Conservation (phyloP, 2,329 filamentous ascomycete genomes). For the Alternaria alternata region DNA sequence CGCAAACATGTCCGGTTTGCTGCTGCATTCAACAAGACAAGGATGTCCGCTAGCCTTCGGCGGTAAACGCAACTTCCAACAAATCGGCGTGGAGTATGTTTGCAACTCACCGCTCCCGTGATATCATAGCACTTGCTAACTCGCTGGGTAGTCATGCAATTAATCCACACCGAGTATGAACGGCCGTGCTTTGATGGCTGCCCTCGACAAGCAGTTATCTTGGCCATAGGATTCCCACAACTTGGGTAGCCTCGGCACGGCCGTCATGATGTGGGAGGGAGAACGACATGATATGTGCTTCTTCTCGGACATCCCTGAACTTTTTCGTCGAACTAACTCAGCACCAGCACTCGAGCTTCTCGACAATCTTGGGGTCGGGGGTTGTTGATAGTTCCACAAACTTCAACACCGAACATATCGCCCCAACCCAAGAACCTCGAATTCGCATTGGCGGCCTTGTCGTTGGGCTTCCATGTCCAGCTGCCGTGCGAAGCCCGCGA, state of each 20-base stretch:
- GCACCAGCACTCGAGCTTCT: background rate
- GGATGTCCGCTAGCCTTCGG: background rate
- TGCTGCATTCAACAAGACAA: background rate
- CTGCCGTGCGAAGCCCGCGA: constrained; percentile 96
- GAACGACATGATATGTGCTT: background rate
- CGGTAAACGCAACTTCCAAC: background rate
- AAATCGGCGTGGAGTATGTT: background rate
- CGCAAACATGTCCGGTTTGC: constrained; percentile 14
- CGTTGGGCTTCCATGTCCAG: constrained; percentile 98
- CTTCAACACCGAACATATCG: constrained; percentile 90
- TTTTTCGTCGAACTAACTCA: background rate
- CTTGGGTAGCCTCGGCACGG: background rate
- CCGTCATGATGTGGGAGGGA: background rate
- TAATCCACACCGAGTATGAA: background rate
- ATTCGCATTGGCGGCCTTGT: constrained; percentile 94
- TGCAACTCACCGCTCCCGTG: background rate
- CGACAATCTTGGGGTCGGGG: background rate
- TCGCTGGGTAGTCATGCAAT: background rate
- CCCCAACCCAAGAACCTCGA: constrained; percentile 82
- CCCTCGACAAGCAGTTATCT: background rate
- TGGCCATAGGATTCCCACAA: background rate
- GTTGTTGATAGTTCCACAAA: constrained; percentile 93
- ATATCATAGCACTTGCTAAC: background rate
- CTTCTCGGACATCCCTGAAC: background rate
- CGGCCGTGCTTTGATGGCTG: background rate